phyloP scores from a whole-genome alignment of 352 stramenopile species.

The Albugo laibachii region DNA sequence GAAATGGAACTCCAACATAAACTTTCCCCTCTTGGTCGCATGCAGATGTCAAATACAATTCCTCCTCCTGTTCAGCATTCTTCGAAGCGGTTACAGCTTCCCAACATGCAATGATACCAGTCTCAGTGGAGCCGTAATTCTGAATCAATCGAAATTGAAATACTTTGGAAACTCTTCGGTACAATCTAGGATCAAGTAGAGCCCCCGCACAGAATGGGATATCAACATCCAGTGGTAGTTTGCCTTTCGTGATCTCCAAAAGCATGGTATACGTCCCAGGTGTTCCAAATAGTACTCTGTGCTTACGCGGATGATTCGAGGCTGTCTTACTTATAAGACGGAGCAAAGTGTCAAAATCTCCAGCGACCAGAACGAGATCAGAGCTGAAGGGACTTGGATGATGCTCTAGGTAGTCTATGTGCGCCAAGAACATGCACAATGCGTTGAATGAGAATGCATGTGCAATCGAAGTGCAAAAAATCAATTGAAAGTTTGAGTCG shows the following conservation, averaged over 20 bases:
- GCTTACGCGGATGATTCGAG: constrained; percentile 7
- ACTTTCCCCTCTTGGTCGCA: constrained; percentile 9
- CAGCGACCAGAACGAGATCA: constrained; percentile 43
- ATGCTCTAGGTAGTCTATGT: too few species aligned
- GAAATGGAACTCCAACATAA: constrained; percentile 55
- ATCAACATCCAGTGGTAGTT: constrained; percentile 28
- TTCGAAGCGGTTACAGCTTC: constrained; percentile 14
- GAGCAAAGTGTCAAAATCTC: constrained; percentile 24
- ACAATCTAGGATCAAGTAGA: constrained; percentile 28
- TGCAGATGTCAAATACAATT: constrained; percentile 11
- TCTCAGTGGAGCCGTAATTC: constrained; percentile 78
- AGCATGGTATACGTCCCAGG: constrained; percentile 61
- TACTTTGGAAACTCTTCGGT: constrained; percentile 22
- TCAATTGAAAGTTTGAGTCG: not conserved
- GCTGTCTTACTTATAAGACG: not conserved
- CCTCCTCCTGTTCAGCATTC: constrained; percentile 17
- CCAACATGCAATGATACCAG: constrained; percentile 58
- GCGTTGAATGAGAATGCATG: constrained; percentile 77
- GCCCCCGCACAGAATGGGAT: constrained; percentile 55
- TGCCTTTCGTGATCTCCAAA: constrained; percentile 11
- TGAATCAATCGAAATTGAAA: constrained; percentile 60
- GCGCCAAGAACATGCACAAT: constrained; percentile 41
- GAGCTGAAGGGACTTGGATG: constrained; percentile 39
- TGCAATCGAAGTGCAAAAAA: constrained; percentile 63
- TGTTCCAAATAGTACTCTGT: constrained; percentile 53